Base-by-base conservation (phyloP, 2,329 filamentous ascomycete genomes). In the Xylariaceae sp. region DNA sequence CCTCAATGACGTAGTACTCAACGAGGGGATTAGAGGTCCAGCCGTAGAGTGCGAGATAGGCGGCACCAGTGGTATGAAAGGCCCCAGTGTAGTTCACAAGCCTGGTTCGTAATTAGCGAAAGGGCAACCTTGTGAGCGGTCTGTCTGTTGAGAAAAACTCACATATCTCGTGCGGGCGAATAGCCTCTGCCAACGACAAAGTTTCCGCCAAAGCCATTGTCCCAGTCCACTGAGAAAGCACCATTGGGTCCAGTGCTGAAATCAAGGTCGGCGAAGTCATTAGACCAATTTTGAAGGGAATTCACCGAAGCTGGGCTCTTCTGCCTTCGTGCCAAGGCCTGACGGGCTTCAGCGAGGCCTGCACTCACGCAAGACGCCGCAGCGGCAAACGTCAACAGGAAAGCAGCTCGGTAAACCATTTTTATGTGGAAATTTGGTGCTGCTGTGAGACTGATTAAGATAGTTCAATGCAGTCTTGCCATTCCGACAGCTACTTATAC, bases 191-290 rank as follows among this genome's bases (percentile, higher is more conserved):
- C 35, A 21, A 37, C 35, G 11, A 37, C 35, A 37, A 37, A 37
- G 35, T 37, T 37, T 18, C 35, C 35, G 11, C n/a, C 35, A 16
- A 21, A 21, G 18, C 15, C 15, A 21, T 37, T 21, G 35, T 37
- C n/a, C 35, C 35, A 37, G 5, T 37, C 18, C 3, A 21, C 35
- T 6, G 35, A 18, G 35, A 37, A 37, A 4, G n/a, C 7, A 6
- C 35, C 35, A 18, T 37, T 10, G 16, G n/a, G 4, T 10, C 35
- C 35, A 21, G 16, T 37, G 13, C 8, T 6, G 16, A 37, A 45
- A 26, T 32, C 18, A 13, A 45, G 7, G 42, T 32, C 16, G 42
- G 42, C 42, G 26, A 45, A 45, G 29, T 30, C 27, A 26, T 30
- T 45, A 24, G 6, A 32, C 24, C 24, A 30, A 15, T 33, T 30